A percentile compares a stretch with the other conserved stretches of the same genome.
Evolutionary conservation across 306 rosid genomes (phyloP).

Genomic region (Corylus avellana): DNA sequence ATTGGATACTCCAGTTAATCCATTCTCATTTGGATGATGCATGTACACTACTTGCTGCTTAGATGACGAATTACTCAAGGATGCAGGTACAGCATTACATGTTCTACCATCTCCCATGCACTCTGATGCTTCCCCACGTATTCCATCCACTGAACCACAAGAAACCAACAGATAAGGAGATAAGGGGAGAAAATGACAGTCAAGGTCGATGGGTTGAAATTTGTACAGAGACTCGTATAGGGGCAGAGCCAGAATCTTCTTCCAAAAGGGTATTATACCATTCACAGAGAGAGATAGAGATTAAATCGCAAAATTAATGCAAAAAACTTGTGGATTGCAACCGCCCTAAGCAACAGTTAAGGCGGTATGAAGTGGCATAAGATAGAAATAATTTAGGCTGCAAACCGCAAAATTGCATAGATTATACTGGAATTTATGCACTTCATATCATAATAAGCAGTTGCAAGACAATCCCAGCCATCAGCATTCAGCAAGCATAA

Average conservation of each 20-base stretch:
- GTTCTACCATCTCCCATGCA: conserved; percentile 36
- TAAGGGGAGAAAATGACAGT: background rate
- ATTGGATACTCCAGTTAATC: conserved; percentile 31
- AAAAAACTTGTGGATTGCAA: background rate
- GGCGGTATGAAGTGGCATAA: background rate
- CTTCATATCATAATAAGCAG: background rate
- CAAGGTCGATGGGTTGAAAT: background rate
- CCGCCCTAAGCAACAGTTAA: background rate
- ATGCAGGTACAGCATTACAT: conserved; percentile 24
- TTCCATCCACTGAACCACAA: conserved; percentile 43
- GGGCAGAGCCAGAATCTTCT: background rate
- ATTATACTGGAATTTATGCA: too few species aligned
- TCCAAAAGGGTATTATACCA: background rate
- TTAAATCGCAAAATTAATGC: too few species aligned
- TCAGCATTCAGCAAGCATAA: too few species aligned
- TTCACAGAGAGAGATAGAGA: background rate
- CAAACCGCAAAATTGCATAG: background rate
- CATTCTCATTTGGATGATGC: conserved; percentile 31
- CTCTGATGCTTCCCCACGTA: conserved; percentile 31
- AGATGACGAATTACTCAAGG: conserved; percentile 31
- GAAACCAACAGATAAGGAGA: conserved; percentile 27
- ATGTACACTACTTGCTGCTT: conserved; percentile 37
- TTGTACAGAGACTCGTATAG: background rate
- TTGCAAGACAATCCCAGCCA: background rate
- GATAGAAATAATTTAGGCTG: background rate